phyloP scores from a whole-genome alignment of 2,329 filamentous ascomycete species.

The Ophiostoma piceae region DNA sequence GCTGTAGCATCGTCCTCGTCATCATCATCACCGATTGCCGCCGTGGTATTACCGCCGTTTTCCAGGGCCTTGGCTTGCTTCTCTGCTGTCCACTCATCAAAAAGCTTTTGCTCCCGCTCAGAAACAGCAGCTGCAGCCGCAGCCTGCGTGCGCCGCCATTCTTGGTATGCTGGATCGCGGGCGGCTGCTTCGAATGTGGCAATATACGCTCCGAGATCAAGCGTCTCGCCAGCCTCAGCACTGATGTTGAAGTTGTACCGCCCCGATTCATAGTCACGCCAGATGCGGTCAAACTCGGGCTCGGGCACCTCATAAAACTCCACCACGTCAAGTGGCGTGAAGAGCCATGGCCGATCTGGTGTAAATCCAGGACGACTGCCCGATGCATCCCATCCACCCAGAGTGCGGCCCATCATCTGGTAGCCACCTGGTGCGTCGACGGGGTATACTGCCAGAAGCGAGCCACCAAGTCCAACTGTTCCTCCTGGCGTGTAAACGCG shows the following conservation, averaged over 20 bases:
- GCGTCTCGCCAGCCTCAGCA: constrained; percentile 48
- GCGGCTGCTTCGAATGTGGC: neutral
- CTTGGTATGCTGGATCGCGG: constrained; percentile 2
- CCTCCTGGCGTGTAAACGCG: constrained; percentile 10
- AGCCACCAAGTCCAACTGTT: constrained; percentile 1
- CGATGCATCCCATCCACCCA: constrained; percentile 50
- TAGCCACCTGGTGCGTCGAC: constrained; percentile 38
- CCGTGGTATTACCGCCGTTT: neutral
- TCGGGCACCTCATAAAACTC: constrained; percentile 51
- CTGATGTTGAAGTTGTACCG: constrained; percentile 49
- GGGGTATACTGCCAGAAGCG: constrained; percentile 3
- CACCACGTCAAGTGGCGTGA: constrained; percentile 53
- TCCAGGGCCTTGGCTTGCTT: neutral
- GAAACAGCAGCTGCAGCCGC: neutral
- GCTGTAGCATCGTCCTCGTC: neutral
- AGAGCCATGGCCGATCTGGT: constrained; percentile 47
- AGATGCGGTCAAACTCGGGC: constrained; percentile 42
- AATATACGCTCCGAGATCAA: neutral
- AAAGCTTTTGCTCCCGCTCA: neutral
- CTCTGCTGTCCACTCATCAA: constrained; percentile 4
- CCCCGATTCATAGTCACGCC: constrained; percentile 41
- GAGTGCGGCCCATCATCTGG: constrained; percentile 40
- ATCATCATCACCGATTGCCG: neutral
- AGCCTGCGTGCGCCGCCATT: constrained; percentile 1
- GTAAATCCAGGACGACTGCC: constrained; percentile 47